Evolutionary conservation across 1,284 basidiomycete species (phyloP), one percentile per base, ranked within the genome.

Genomic region (Malassezia arunalokei): DNA sequence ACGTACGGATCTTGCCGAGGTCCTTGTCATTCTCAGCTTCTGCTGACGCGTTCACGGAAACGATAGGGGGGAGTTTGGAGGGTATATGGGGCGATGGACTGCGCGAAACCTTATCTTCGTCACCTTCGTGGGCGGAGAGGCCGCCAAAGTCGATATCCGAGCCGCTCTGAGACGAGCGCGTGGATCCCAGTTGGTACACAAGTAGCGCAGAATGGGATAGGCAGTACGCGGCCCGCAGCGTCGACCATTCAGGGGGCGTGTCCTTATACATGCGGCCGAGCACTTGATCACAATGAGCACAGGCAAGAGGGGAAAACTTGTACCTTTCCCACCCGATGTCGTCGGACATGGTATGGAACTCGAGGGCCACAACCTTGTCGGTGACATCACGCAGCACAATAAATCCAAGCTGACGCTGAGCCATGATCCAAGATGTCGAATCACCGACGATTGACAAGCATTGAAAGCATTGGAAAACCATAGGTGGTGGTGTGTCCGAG

Each of bases 361-460:
- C 35, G 14, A 37, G 31, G 8, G 45, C 37, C 15, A 39, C 39
- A 2, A 65, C 60, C 28, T 54, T 43, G 15, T 64, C 60, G 7
- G 54, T 48, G 7, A 55, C 58, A 6, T 51, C 50, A 6, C 54
- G 50, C 8, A 66, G 56, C 31, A 64, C 60, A 32, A 66, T 59
- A 46, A 64, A 56, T 15, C 57, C 56, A 1, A 66, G 57, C 14
- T 56, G 51, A 8, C 54, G 38, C 35, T 66, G 59, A 2, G 62
- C 62, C 2, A 55, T 53, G 9, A 64, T 47, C 38, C 60, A 66
- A 5, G 54, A 40, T 9, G 54, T 40, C 15, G 64, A 61, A 40
- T 66, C 64, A 29, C 56, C 62, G 2, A 66, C 40, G 6, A 64
- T 44, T 0, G 58, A 50, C 20, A 54, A 58, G 43, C 64, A 66